Evolutionary conservation across 2,329 filamentous ascomycete genomes (phyloP).

Genomic region (Trichoderma koningii): DNA sequence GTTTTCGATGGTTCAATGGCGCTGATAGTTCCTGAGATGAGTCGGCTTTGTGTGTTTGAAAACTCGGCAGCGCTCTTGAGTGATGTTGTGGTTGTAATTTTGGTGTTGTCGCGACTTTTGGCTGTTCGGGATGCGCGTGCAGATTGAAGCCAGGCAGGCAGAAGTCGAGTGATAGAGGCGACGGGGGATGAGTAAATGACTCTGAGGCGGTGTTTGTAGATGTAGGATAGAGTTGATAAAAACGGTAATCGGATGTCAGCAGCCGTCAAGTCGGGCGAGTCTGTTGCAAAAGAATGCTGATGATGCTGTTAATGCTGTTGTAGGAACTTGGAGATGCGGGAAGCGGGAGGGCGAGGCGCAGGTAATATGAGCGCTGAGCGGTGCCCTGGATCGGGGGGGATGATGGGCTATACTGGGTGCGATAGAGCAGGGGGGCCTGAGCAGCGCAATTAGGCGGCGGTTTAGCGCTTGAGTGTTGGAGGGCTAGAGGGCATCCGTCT

Average conservation of each 20-base stretch:
- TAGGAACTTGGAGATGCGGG: constrained; percentile 17
- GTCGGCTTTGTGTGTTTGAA: not conserved
- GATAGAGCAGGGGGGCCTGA: constrained; percentile 3
- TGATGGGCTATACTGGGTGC: not conserved
- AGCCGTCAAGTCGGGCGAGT: not conserved
- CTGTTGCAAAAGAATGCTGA: not conserved
- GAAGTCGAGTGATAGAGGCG: not conserved
- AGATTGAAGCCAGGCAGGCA: not conserved
- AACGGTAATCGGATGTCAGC: not conserved
- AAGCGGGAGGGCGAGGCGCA: constrained; percentile 14
- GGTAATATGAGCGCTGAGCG: constrained; percentile 21
- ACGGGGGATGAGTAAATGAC: constrained; percentile 10
- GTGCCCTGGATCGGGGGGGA: not conserved
- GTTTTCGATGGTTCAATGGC: not conserved
- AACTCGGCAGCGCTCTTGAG: not conserved
- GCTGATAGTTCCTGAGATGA: not conserved
- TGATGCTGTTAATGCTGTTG: constrained; percentile 17
- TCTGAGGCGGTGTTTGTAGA: not conserved
- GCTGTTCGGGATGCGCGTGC: constrained; percentile 4
- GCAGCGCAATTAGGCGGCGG: not conserved
- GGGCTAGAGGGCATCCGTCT: not conserved
- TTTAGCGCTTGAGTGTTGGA: not conserved
- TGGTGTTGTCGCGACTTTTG: constrained; percentile 5
- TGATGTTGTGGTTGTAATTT: not conserved
- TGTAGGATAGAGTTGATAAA: not conserved